A percentile compares a stretch with the other conserved stretches of the same genome.
Conservation (phyloP, 2,329 filamentous ascomycete genomes). For the Verticillium albo-atrum region DNA sequence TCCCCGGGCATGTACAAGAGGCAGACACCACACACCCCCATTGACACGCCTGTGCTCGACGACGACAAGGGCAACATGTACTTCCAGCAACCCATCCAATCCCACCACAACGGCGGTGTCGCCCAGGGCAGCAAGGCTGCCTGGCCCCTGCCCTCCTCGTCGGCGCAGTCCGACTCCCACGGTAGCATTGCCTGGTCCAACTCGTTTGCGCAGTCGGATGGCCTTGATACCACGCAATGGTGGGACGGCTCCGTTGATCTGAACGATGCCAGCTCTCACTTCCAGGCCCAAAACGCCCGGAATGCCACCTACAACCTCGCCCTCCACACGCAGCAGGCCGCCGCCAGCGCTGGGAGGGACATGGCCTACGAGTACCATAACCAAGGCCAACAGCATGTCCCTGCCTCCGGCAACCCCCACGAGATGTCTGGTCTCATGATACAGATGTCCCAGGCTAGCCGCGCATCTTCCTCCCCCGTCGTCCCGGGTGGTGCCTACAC, state of each 20-base stretch:
- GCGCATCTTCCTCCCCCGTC: conserved; percentile 28
- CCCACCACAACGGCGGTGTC: conserved; percentile 11
- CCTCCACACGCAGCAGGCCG: conserved; percentile 33
- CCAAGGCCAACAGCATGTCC: conserved; percentile 5
- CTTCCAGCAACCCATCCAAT: conserved; percentile 13
- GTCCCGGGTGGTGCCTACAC: conserved; percentile 28
- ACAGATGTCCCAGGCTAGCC: conserved; percentile 42
- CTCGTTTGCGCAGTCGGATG: conserved; percentile 6
- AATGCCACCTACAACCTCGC: conserved; percentile 33
- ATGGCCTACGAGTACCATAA: conserved; percentile 33
- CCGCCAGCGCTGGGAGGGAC: conserved; percentile 15
- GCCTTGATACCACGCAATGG: conserved; percentile 18
- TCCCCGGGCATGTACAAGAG: conserved; percentile 21
- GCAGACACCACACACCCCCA: conserved; percentile 28
- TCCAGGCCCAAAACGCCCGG: conserved; percentile 23
- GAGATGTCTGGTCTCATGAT: conserved; percentile 42
- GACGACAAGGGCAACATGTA: conserved; percentile 23
- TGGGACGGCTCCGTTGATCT: conserved; percentile 27
- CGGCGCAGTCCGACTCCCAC: conserved; percentile 6
- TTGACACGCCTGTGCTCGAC: conserved; percentile 30
- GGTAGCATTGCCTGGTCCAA: conserved; percentile 11
- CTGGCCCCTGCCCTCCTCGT: conserved; percentile 16
- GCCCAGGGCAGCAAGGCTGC: conserved; percentile 15
- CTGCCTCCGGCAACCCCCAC: conserved; percentile 23
- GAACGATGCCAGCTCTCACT: conserved; percentile 18